Conservation (phyloP, 345 rosid species). For the Moringa oleifera region DNA sequence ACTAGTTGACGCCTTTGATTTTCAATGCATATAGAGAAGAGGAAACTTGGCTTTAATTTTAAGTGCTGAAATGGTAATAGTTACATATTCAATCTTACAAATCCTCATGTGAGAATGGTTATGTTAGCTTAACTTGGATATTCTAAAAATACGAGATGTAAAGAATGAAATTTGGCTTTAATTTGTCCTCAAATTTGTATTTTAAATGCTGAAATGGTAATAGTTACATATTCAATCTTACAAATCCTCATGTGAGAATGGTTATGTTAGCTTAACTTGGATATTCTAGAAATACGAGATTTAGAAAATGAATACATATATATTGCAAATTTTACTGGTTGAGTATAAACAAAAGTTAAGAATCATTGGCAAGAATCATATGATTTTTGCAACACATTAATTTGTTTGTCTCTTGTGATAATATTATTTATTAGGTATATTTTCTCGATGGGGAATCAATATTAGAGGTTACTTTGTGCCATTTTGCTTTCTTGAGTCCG, state of each 20-base stretch:
- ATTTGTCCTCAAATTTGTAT: background rate
- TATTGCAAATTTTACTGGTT: no score
- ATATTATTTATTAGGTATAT: constrained; percentile 42
- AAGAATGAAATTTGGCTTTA: no score
- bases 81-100: no score
- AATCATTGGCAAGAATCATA: background rate
- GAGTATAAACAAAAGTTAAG: background rate
- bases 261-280: no score
- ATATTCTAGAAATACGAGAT: no score
- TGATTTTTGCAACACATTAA: background rate
- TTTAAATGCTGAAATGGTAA: background rate
- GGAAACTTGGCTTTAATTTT: background rate
- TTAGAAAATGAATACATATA: no score
- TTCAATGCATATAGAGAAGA: background rate
- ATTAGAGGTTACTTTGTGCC: constrained; percentile 47
- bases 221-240: no score
- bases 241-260: no score
- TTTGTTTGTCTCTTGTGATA: background rate
- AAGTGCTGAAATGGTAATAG: background rate
- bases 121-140: no score
- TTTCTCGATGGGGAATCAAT: constrained; percentile 85
- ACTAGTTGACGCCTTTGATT: background rate
- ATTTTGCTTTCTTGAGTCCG: constrained; percentile 40
- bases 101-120: no score
- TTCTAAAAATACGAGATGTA: no score